Conservation (phyloP, 805 yeast genomes). For the Blastobotrys terrestris region DNA sequence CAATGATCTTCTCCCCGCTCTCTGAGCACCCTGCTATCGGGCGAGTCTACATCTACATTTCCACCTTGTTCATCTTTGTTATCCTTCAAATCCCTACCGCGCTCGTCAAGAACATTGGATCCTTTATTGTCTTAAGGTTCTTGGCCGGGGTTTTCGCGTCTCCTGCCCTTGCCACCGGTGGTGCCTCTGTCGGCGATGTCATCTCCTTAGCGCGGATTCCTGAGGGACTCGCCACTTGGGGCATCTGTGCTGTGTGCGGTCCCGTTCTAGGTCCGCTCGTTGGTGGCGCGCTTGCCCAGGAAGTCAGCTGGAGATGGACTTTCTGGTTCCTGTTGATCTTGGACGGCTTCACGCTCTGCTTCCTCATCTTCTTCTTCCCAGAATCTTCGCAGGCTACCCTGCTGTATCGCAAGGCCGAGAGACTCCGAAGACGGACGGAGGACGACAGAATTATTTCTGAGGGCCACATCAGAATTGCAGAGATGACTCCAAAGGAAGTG, state of each 20-base stretch:
- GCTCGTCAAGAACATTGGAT: slow-evolving; percentile 42
- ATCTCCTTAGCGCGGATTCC: slow-evolving; percentile 38
- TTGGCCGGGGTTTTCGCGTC: slow-evolving; percentile 73
- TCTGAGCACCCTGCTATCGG: slow-evolving; percentile 50
- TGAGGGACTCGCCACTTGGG: slow-evolving; percentile 46
- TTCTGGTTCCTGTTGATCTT: slow-evolving; percentile 50
- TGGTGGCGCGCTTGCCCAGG: slow-evolving; percentile 44
- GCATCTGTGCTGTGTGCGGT: slow-evolving; percentile 46
- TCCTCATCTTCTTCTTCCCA: slow-evolving; percentile 40
- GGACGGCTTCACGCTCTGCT: slow-evolving; percentile 37
- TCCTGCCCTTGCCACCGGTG: slow-evolving; percentile 79
- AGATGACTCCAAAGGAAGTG: background rate
- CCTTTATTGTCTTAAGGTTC: slow-evolving; percentile 48
- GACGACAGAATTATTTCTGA: slow-evolving; percentile 38
- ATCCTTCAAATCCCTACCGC: slow-evolving; percentile 53
- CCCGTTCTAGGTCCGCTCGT: slow-evolving; percentile 51
- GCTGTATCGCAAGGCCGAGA: slow-evolving; percentile 41
- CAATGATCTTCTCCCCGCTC: slow-evolving; percentile 47
- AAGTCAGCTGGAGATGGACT: slow-evolving; percentile 49
- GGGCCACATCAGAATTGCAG: slow-evolving; percentile 29
- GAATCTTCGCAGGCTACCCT: slow-evolving; percentile 46
- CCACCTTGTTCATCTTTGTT: slow-evolving; percentile 41
- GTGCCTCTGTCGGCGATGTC: slow-evolving; percentile 52
- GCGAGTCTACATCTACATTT: slow-evolving; percentile 44
- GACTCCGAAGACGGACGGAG: slow-evolving; percentile 44